Evolutionary conservation across 2,329 filamentous ascomycete genomes (phyloP), one percentile per base, ranked within the genome.

Genomic region (Coleophoma eucalyptorum): DNA sequence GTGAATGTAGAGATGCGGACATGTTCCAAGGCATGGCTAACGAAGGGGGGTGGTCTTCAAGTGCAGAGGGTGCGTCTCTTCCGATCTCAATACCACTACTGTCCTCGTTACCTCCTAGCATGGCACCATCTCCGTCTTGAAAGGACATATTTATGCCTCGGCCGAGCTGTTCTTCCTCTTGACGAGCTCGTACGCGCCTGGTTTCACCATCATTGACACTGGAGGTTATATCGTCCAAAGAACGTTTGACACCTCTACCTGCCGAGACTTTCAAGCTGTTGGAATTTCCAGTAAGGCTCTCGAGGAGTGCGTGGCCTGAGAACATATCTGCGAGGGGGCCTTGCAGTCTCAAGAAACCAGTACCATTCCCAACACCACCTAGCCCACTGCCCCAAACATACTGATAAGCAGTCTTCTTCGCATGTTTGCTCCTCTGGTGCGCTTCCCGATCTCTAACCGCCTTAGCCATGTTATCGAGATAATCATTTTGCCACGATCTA

Each of bases 11-110:
- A 2, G 80, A 82, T 3, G 78, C 74, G 7, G 74, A 80, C 42
- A 78, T 69, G 56, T 88, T 88, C 85, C 85, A 89, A 11, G 85
- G 85, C 76, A 88, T 83, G n/a, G 77, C 70, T 4, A 78, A 81
- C 20, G 81, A 80, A 26, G 26, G 26, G 26, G 80, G 79, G 48
- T 85, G 80, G 52, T 95, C 87, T 4, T 82, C 80, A 48, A 94
- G 77, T 7, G 81, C 79, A 1, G 80, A 77, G 1, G 75, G 79
- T 1, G 80, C 86, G 40, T 89, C 81, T 68, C 89, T 82, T 18
- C 85, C 88, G 20, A 89, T 67, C 65, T 95, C 90, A 18, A 86
- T 66, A 8, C 79, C 89, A 26, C 84, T 66, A 10, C 77, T 78
- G 8, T 48, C 45, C 44, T 70, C 55, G 64, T 71, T 65, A 0